Evolutionary conservation across 257 asterid genomes (phyloP).

Genomic region (Paulownia fortunei): DNA sequence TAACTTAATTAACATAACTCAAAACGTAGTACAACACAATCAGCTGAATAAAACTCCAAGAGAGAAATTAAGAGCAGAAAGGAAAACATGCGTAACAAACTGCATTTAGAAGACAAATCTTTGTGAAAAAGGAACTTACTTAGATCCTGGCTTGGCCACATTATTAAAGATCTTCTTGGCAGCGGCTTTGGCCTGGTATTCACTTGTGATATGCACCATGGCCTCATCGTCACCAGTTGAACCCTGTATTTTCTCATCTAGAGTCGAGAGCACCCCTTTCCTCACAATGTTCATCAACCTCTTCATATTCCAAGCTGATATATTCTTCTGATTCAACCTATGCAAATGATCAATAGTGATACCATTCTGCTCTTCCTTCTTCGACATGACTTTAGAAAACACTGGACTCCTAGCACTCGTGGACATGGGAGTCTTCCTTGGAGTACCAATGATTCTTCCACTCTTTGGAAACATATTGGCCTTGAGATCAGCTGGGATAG

Average conservation of each 20-base stretch:
- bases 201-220: conserved; percentile 66
- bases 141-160: conserved; percentile 72
- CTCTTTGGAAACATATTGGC: conserved; percentile 60
- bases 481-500: conserved; percentile 70
- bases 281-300: conserved; percentile 74
- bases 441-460: conserved; percentile 63
- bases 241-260: conserved; percentile 73
- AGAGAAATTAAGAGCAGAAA: background rate
- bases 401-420: conserved; percentile 51
- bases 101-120: background rate
- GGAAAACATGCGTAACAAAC: background rate
- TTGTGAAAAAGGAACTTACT: conserved; percentile 41
- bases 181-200: conserved; percentile 76
- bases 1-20: too few species aligned
- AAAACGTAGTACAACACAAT: background rate
- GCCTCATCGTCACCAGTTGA: conserved; percentile 67
- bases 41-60: background rate
- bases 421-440: conserved; percentile 52
- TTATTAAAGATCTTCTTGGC: conserved; percentile 84
- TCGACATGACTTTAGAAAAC: conserved; percentile 52
- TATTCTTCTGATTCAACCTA: conserved; percentile 76
- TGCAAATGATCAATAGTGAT: conserved; percentile 77
- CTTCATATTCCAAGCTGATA: conserved; percentile 98
- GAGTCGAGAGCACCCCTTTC: conserved; percentile 70
- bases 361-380: conserved; percentile 60